These are phyloP conservation scores for Pelargonium cotyledonis DNA, from an alignment of 441 rosid species.

Conservation along the genomic window DNA sequence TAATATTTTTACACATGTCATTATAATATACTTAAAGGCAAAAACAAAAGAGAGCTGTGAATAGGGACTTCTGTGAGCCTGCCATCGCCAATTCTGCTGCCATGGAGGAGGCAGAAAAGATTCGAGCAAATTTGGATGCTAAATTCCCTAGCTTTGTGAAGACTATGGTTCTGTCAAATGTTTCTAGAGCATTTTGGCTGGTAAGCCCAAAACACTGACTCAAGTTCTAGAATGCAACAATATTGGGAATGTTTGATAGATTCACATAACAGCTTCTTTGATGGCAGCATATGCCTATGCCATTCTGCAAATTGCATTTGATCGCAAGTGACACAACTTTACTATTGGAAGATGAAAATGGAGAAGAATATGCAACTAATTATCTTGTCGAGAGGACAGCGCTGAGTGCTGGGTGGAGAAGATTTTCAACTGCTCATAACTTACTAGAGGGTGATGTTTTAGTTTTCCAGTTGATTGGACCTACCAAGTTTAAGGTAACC, in stretches of 20 bases:
- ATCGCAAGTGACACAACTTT: conserved; percentile 45
- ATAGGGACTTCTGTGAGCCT: no score
- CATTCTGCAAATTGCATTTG: conserved; percentile 46
- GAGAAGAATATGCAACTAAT: conserved; percentile 34
- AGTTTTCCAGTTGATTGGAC: conserved; percentile 42
- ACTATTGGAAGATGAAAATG: conserved; percentile 39
- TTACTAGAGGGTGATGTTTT: conserved; percentile 50
- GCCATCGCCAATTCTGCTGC: conserved; percentile 14
- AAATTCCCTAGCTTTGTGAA: conserved; percentile 43
- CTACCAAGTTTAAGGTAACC: conserved; percentile 45
- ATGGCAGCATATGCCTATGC: conserved; percentile 46
- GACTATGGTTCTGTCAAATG: conserved; percentile 48
- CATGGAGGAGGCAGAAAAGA: conserved; percentile 30
- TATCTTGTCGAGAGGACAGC: conserved; percentile 51
- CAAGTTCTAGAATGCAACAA: conserved; percentile 14
- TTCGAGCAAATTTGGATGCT: conserved; percentile 25
- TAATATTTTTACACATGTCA: no score
- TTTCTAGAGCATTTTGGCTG: conserved; percentile 49
- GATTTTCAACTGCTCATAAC: conserved; percentile 34
- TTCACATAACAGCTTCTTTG: conserved; percentile 13
- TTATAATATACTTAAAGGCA: neutral
- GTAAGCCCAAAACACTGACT: conserved; percentile 27
- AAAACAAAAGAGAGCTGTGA: neutral
- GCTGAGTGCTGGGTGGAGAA: conserved; percentile 60
- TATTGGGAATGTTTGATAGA: neutral